Base-by-base conservation (phyloP, 148 eudicot species). In the Persicaria tinctoria region DNA sequence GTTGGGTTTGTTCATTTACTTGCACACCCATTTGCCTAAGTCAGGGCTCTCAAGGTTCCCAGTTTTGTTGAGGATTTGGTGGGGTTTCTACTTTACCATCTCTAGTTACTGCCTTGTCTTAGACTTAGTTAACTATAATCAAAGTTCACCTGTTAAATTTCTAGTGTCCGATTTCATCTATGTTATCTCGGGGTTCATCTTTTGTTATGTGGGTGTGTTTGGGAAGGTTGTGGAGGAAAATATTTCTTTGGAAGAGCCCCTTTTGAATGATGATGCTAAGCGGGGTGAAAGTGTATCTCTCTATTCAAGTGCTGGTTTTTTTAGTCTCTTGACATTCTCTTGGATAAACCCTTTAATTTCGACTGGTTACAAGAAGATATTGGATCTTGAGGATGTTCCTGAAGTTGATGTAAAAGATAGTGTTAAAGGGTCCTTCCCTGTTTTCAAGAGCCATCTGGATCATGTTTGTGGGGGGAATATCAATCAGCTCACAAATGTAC, bases 381-480 rank as follows among this genome's bases (percentile, higher is more conserved):
- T 90, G 66, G 84, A 88, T 78, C 82, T 90, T 72, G 91, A 88
- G 79, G 95, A 90, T 80, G 88, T 90, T 78, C 95, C 94, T 78
- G 84, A 84, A 64, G 84, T 90, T 56, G 83, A 77, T 8, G 80
- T 79, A 27, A 49, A 48, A 8, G 88, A 90, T 64, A 82, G 86
- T 76, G 90, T 84, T 59, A 71, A 79, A 47, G 88, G 77, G 73
- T 75, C 91, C 4, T 80, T 80, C 74, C 75, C 75, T 51, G 27
- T 79, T 47, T 79, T 90, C 57, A 76, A 79, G 13, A 57, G 51
- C 53, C 79, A 18, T 70, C 48, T 90, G n/a, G 88, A 83, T 59
- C 70, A 74, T 72, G 38, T 49, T 75, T 59, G 48, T 62, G 82
- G 70, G n/a, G 75, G 79, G 51, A 79, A 76, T 75, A 79, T 55